Evolutionary conservation across 495 filamentous ascomycete species (phyloP), one percentile per base, ranked within the genome.

Genomic region (Annulohypoxylon bovei): DNA sequence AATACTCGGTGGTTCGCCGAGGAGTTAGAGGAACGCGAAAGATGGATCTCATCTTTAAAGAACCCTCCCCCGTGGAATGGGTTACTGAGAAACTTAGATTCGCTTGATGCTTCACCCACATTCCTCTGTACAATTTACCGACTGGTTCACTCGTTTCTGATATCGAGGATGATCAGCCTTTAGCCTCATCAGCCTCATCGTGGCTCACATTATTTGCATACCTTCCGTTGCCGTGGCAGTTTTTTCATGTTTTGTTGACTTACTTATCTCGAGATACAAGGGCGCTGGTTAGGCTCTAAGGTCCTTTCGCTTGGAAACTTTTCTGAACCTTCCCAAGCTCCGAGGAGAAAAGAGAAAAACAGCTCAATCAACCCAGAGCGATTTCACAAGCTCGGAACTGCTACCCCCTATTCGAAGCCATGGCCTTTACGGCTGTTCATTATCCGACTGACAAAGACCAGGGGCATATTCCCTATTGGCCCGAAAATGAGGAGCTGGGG

Each of bases 371-470:
- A 52, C 54, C 49, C 59, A 44, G 40, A 67, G 55, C 28, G 52
- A 62, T 58, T 47, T 42, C 32, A 5, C 28, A 63, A 39, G 68
- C 64, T 69, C 65, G 65, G 61, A 67, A 60, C 33, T 64, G 61
- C 74, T 69, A 52, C 30, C 55, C 60, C 37, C 57, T 40, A 42
- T 55, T 74, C 62, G 65, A 67, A 52, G 66, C 53, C 28, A 78
- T 77, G 75, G 75, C 75, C 73, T 77, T 60, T 66, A 74, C 73
- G 35, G 70, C 75, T 44, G 60, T 75, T 11, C 71, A 74, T 8
- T 78, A 63, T 27, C 69, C 76, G 27, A 53, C 53, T 54, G 78
- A 82, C 81, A 82, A 82, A 82, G 80, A 76, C 65, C 71, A 72
- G 54, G 73, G 59, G 66, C 66, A 67, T 44, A 62, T 71, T 60